A percentile compares a stretch with the other conserved stretches of the same genome.
phyloP scores from a whole-genome alignment of 345 rosid species.

The Melaleuca quinquenervia region DNA sequence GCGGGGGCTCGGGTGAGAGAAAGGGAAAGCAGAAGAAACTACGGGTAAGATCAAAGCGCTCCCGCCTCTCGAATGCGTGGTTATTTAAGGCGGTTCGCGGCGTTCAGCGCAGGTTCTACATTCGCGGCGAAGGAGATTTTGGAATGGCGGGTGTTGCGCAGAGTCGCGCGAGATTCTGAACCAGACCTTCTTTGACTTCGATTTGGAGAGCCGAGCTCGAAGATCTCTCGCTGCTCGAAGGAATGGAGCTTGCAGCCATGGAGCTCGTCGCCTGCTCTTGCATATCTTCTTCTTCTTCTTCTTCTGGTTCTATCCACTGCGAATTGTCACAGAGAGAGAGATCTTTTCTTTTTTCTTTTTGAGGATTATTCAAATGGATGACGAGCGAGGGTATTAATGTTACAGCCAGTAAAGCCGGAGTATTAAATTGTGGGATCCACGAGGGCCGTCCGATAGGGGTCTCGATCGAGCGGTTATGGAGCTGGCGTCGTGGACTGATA shows the following conservation, averaged over 20 bases:
- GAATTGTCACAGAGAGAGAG: neutral
- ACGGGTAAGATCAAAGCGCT: neutral
- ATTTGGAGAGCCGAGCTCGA: constrained; percentile 87
- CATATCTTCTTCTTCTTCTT: constrained; percentile 26
- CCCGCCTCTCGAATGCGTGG: neutral
- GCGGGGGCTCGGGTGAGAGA: neutral
- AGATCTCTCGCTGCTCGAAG: constrained; percentile 93
- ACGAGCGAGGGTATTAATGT: neutral
- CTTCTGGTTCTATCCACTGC: neutral
- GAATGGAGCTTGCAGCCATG: constrained; percentile 71
- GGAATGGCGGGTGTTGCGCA: neutral
- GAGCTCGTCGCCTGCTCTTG: constrained; percentile 84
- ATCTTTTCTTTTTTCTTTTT: neutral
- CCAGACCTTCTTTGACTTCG: constrained; percentile 77
- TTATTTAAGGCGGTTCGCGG: neutral
- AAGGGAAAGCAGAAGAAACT: neutral
- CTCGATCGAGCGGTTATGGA: neutral
- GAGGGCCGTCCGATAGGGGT: neutral
- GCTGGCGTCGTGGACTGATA: neutral
- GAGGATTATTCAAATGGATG: neutral
- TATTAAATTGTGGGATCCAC: neutral
- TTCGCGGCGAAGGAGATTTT: too few relatives aligned
- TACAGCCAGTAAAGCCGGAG: neutral
- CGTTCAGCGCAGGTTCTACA: neutral
- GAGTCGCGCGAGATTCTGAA: neutral